Base-by-base conservation (phyloP, 2,329 filamentous ascomycete species). In the Ceratocystis huliohia region DNA sequence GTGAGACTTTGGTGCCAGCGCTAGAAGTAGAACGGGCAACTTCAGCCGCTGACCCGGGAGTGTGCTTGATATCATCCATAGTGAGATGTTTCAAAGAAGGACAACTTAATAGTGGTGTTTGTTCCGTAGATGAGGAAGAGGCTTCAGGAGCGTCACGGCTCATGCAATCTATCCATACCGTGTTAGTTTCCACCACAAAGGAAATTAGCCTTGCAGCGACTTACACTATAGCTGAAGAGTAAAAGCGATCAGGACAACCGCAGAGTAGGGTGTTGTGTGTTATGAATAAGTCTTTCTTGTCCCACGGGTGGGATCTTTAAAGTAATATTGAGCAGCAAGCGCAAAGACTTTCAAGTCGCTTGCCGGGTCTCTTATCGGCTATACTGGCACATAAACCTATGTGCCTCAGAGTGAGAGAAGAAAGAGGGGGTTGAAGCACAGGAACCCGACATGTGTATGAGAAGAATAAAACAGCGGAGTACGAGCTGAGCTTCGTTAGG, bases 311-410 rank as follows among this genome's bases (percentile, higher is more conserved):
- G 28, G 56, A 59, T n/a, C 56, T 59, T 59, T 59, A 59, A 59
- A 59, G 25, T 17, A 5, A 3, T 17, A 59, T 59, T 25, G n/a
- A 73, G 71, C 71, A 83, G 81, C 82, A 84, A 84, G 81, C 82
- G 82, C 82, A 85, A 85, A 85, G 82, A 84, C 82, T 82, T 72
- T 75, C 71, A 84, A 85, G 82, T 85, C 82, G 82, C 82, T 76
- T 81, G 82, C 81, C 75, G 76, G 70, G 72, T 66, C 70, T 72
- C 70, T 74, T 81, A 82, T 75, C 72, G 74, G 70, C 69, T 70
- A 67, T 70, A 67, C 67, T 72, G 77, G 77, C 78, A 76, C 79
- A 82, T 81, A 70, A 70, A 74, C 63, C 64, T 70, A 73, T 74
- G 76, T 72, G 77, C 75, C 75, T 64, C 61, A 45, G 73, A 71